Percentiles rank a stretch among this genome's conserved stretches.
Evolutionary conservation across 1,284 basidiomycete genomes (phyloP).

Genomic region (Volvariella volvacea): DNA sequence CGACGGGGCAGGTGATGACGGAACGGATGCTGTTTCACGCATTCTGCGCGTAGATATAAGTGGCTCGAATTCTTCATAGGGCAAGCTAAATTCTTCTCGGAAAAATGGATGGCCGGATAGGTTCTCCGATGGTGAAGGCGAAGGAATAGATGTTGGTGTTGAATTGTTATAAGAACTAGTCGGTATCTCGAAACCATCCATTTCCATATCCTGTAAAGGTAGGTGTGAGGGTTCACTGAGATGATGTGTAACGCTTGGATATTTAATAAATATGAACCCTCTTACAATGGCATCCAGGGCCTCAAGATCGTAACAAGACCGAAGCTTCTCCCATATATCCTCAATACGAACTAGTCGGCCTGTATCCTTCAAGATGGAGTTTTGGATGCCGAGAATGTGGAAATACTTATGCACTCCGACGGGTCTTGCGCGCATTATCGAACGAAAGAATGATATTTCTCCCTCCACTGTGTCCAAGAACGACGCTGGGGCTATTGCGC

Average conservation of each 20-base stretch:
- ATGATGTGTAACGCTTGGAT: slow-evolving; percentile 7
- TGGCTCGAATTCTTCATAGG: slow-evolving; percentile 53
- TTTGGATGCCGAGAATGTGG: slow-evolving; percentile 69
- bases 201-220: slow-evolving; percentile 41
- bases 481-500: slow-evolving; percentile 8
- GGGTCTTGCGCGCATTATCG: slow-evolving; percentile 69
- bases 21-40: slow-evolving; percentile 52
- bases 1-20: slow-evolving; percentile 44
- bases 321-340: slow-evolving; percentile 71
- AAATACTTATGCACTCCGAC: slow-evolving; percentile 76
- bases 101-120: slow-evolving; percentile 64
- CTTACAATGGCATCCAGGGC: slow-evolving; percentile 66
- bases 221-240: slow-evolving; percentile 1
- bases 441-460: slow-evolving; percentile 75
- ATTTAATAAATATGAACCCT: slow-evolving; percentile 20
- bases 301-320: slow-evolving; percentile 70
- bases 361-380: slow-evolving; percentile 64
- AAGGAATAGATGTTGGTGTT: slow-evolving; percentile 41
- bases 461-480: slow-evolving; percentile 70
- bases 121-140: slow-evolving; percentile 61
- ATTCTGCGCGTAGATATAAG: slow-evolving; percentile 57
- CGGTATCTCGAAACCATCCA: slow-evolving; percentile 52
- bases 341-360: slow-evolving; percentile 54
- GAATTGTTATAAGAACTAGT: slow-evolving; percentile 25
- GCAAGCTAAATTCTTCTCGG: slow-evolving; percentile 58